Percentiles rank a stretch among this genome's conserved stretches.
phyloP scores from a whole-genome alignment of 768 basidiomycete genomes.

The Pisolithus tinctorius region DNA sequence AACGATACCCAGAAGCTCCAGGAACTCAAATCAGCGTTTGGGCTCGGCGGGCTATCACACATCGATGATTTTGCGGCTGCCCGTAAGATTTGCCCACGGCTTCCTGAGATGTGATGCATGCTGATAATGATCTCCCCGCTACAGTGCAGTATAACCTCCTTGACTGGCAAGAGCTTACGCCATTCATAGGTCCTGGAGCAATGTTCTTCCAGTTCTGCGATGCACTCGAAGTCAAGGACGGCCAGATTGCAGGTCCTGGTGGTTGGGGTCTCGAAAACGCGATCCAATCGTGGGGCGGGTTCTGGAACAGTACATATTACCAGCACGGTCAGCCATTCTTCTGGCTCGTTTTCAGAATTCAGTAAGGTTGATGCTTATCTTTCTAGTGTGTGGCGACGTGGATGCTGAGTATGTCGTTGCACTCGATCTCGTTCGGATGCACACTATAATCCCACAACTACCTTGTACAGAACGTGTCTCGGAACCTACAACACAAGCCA shows the following conservation, averaged over 20 bases:
- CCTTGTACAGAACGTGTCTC: constrained; percentile 27
- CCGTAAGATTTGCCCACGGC: constrained; percentile 22
- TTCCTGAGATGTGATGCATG: constrained; percentile 24
- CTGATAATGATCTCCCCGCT: constrained; percentile 12
- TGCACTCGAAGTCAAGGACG: constrained; percentile 33
- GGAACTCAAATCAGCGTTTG: constrained; percentile 50
- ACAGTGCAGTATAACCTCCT: constrained; percentile 46
- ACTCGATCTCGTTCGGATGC: neutral
- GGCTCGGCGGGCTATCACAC: constrained; percentile 50
- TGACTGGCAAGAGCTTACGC: constrained; percentile 64
- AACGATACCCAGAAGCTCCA: constrained; percentile 42
- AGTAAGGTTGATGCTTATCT: neutral
- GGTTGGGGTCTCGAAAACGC: constrained; percentile 64
- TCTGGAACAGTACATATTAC: constrained; percentile 48
- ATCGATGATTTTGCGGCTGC: constrained; percentile 63
- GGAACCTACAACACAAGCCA: constrained; percentile 34
- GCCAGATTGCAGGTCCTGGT: constrained; percentile 32
- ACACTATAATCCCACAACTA: constrained; percentile 29
- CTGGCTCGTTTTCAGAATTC: neutral
- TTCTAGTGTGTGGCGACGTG: constrained; percentile 44
- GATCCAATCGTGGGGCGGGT: constrained; percentile 52
- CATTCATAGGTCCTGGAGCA: constrained; percentile 36
- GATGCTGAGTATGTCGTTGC: constrained; percentile 41
- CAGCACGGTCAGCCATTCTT: constrained; percentile 32
- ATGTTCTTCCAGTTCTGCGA: constrained; percentile 36